Evolutionary conservation across 2,329 filamentous ascomycete species (phyloP), one percentile per base, ranked within the genome.

Genomic region (Alternaria triticimaculans): DNA sequence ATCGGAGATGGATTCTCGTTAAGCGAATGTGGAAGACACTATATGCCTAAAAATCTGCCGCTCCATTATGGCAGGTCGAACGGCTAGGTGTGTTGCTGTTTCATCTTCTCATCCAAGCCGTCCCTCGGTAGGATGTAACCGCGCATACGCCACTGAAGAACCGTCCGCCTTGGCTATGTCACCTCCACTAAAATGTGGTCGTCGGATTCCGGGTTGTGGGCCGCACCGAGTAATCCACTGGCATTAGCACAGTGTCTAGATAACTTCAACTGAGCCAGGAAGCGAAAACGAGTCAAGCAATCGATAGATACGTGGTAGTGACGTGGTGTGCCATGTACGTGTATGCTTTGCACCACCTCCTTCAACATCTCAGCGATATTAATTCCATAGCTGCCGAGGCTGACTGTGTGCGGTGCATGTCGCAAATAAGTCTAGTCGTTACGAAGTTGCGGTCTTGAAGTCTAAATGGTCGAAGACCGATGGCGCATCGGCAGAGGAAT

Each of bases 81-180:
- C 26, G 37, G 48, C 37, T 28, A 37, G 23, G 41, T 44, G 33
- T 26, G 33, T 26, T 45, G 28, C 37, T 43, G 49, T 59, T 59
- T 59, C 58, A 55, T 53, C 49, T 33, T 54, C 41, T 43, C 25
- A 44, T 46, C 18, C 44, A 41, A 62, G 62, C 59, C 55, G 56
- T 50, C 20, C 30, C 28, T 68, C 56, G 66, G 64, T 58, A 20
- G 23, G 33, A 63, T 62, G 44, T 46, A 49, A 46, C 54, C 46
- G 59, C 28, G n/a, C 23, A 37, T 21, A 28, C 55, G 54, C 48
- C 48, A 58, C 23, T 57, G 28, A 21, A 14, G 26, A 53, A 51
- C 41, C 55, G 33, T 58, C 45, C 26, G 33, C 28, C 45, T 62
- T 51, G 37, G 45, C 37, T 15, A 44, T 20, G 46, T 37, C 33